Percentiles rank a stretch among this genome's conserved stretches.
Evolutionary conservation across 2,329 filamentous ascomycete species (phyloP).

Genomic region (Clarireedia monteithiana): DNA sequence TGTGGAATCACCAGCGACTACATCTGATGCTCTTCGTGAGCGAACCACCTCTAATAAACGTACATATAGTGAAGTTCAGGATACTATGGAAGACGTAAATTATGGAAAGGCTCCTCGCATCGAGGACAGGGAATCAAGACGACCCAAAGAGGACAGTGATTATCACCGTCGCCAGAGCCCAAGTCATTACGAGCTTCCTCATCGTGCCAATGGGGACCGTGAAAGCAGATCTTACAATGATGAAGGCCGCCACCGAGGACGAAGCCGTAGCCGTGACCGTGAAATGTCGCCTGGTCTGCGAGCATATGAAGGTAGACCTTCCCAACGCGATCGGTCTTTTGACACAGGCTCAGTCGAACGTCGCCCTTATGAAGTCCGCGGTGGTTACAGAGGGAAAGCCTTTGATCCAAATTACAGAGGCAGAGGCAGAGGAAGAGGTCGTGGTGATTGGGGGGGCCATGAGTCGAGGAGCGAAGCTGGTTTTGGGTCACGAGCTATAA

Average conservation of each 20-base stretch:
- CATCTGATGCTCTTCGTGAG: constrained; percentile 11
- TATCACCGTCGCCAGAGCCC: constrained; percentile 17
- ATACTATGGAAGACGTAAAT: constrained; percentile 9
- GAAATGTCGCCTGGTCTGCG: constrained; percentile 21
- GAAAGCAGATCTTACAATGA: constrained; percentile 17
- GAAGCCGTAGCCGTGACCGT: constrained; percentile 20
- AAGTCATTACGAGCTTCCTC: constrained; percentile 15
- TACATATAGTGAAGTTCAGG: constrained; percentile 22
- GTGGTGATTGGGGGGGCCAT: constrained; percentile 15
- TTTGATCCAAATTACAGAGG: constrained; percentile 27
- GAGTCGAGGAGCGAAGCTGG: constrained; percentile 13
- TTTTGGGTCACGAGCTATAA: constrained; percentile 20
- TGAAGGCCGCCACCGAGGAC: constrained; percentile 14
- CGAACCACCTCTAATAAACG: constrained; percentile 25
- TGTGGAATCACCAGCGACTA: constrained; percentile 4
- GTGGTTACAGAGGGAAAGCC: constrained; percentile 21
- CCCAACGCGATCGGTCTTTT: constrained; percentile 15
- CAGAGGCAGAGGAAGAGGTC: constrained; percentile 22
- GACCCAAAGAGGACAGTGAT: constrained; percentile 17
- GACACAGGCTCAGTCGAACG: constrained; percentile 17
- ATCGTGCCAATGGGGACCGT: constrained; percentile 16
- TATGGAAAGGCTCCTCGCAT: constrained; percentile 21
- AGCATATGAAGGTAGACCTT: constrained; percentile 19
- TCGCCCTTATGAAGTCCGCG: constrained; percentile 15
- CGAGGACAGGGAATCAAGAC: constrained; percentile 15